Evolutionary conservation across 2,329 filamentous ascomycete species (phyloP).

Genomic region (Alternaria metachromatica): DNA sequence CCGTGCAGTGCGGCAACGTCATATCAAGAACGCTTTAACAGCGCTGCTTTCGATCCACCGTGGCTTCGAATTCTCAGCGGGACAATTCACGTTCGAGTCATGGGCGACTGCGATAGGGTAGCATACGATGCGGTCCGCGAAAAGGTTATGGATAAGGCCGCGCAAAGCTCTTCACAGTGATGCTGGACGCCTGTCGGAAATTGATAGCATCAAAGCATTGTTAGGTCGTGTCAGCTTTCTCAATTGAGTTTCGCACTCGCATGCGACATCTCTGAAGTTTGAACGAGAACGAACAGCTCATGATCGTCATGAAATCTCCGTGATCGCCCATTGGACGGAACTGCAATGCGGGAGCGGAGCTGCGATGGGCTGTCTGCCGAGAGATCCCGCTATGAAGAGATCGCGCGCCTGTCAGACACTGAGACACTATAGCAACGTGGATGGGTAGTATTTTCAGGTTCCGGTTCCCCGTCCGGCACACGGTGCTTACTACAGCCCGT

Average conservation of each 20-base stretch:
- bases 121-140: neutral
- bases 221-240: neutral
- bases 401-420: slow-evolving; percentile 12
- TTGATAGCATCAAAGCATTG: slow-evolving; percentile 2
- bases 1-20: neutral
- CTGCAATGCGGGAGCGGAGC: slow-evolving; percentile 17
- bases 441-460: neutral
- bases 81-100: neutral
- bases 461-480: slow-evolving; percentile 18
- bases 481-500: slow-evolving; percentile 7
- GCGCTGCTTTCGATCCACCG: slow-evolving; percentile 1
- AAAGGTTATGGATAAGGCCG: neutral
- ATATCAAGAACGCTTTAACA: neutral
- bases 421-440: slow-evolving; percentile 2
- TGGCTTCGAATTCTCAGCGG: neutral
- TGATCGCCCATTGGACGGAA: slow-evolving; percentile 18
- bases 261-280: slow-evolving; percentile 10
- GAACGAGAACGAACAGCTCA: slow-evolving; percentile 9
- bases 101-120: neutral
- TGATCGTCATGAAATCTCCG: slow-evolving; percentile 22
- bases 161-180: neutral
- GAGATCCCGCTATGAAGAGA: slow-evolving; percentile 30
- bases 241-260: slow-evolving; percentile 5
- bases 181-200: slow-evolving; percentile 12
- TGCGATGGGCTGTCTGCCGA: slow-evolving; percentile 14